Conservation (phyloP, 257 asterid genomes). For the Jaltomata sinuosa region DNA sequence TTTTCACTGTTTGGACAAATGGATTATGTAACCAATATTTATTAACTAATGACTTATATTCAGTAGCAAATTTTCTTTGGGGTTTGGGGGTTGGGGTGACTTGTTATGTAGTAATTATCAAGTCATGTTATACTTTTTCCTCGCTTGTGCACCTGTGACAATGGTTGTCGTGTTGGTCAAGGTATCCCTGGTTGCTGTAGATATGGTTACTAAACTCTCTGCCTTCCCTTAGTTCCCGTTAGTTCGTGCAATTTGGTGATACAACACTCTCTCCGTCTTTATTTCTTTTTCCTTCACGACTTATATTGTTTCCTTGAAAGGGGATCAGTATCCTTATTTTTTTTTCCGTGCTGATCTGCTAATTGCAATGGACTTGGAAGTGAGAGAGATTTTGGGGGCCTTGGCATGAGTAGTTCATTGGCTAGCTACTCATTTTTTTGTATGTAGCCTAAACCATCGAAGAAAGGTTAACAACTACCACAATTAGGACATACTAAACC, state of each 20-base stretch:
- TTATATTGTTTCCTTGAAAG: neutral
- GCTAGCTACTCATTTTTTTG: neutral
- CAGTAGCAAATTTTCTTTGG: neutral
- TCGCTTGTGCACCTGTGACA: neutral
- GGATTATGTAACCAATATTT: neutral
- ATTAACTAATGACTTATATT: neutral
- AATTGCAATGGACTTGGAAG: neutral
- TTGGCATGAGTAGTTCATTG: neutral
- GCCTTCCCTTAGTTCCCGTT: neutral
- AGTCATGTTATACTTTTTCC: neutral
- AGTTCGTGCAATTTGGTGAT: neutral
- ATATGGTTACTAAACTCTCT: too few relatives aligned
- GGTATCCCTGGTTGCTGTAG: neutral
- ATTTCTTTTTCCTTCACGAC: neutral
- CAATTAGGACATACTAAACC: neutral
- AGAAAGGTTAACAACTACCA: neutral
- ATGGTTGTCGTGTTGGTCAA: neutral
- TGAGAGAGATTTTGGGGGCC: neutral
- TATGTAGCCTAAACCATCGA: neutral
- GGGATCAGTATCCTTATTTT: neutral
- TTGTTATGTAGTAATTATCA: neutral
- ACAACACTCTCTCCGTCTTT: neutral
- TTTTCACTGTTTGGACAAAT: neutral
- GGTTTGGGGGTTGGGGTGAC: neutral
- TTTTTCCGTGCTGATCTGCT: neutral